Evolutionary conservation across 2,329 filamentous ascomycete species (phyloP).

Genomic region (Curvularia sp.): DNA sequence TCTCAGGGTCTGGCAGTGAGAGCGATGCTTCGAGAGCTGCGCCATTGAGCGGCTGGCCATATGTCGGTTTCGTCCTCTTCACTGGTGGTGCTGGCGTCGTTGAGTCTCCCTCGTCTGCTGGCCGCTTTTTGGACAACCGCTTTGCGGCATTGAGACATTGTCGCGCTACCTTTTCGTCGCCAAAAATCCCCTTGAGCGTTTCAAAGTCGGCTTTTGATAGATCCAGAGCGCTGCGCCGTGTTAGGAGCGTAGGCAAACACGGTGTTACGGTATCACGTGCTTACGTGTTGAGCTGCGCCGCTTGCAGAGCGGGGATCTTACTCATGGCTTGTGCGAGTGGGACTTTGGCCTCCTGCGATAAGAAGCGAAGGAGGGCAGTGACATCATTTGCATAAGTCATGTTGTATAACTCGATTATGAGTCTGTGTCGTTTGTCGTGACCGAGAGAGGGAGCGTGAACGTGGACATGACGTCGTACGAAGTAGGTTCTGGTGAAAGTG

Average conservation of each 20-base stretch:
- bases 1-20: slow-evolving; percentile 61
- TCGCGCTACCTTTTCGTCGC: slow-evolving; percentile 63
- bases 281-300: slow-evolving; percentile 60
- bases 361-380: slow-evolving; percentile 62
- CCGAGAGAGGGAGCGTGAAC: neutral
- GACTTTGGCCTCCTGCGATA: slow-evolving; percentile 65
- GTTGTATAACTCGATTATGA: neutral
- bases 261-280: slow-evolving; percentile 38
- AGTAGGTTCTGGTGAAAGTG: neutral
- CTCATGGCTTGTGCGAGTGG: slow-evolving; percentile 62
- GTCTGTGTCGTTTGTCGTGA: neutral
- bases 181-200: slow-evolving; percentile 53
- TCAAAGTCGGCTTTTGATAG: slow-evolving; percentile 58
- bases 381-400: slow-evolving; percentile 50
- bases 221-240: slow-evolving; percentile 49
- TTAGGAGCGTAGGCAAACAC: slow-evolving; percentile 19
- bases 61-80: slow-evolving; percentile 47
- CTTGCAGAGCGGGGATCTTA: slow-evolving; percentile 63
- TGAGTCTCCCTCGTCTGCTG: slow-evolving; percentile 42
- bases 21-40: slow-evolving; percentile 69
- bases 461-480: slow-evolving; percentile 13
- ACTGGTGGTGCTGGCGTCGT: slow-evolving; percentile 13
- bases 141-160: slow-evolving; percentile 65
- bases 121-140: slow-evolving; percentile 63
- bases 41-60: slow-evolving; percentile 50